These are phyloP conservation scores for Xylaria curta DNA, from an alignment of 495 filamentous ascomycete species.

Conservation along the genomic window DNA sequence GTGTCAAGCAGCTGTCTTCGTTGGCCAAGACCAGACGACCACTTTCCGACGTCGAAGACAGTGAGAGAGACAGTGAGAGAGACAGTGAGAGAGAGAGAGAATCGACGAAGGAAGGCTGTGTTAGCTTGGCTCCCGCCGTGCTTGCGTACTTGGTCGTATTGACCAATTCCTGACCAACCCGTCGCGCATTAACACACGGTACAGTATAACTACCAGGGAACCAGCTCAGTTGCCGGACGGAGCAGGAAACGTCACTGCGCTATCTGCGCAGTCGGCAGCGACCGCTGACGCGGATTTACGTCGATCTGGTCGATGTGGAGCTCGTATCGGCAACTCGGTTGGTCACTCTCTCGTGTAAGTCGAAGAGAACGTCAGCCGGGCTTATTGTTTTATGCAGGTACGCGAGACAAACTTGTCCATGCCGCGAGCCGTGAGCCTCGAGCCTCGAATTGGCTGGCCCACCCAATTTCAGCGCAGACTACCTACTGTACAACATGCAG, in stretches of 20 bases:
- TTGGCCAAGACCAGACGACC: constrained; percentile 13
- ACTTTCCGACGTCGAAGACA: constrained; percentile 2
- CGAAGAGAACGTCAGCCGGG: neutral
- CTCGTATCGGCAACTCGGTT: constrained; percentile 18
- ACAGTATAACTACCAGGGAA: neutral
- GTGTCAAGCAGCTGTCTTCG: neutral
- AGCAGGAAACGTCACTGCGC: neutral
- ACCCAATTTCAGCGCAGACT: too few relatives aligned
- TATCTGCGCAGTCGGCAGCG: constrained; percentile 9
- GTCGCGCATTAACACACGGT: neutral
- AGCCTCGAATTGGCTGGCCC: too few relatives aligned
- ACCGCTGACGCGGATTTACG: constrained; percentile 18
- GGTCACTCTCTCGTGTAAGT: constrained; percentile 6
- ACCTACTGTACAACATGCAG: neutral
- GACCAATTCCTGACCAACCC: too few relatives aligned
- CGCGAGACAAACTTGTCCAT: neutral
- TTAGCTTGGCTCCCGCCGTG: neutral
- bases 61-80: neutral
- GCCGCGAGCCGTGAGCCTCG: too few relatives aligned
- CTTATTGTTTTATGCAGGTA: constrained; percentile 18
- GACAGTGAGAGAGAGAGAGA: neutral
- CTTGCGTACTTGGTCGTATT: neutral
- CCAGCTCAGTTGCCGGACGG: neutral
- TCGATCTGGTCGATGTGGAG: constrained; percentile 12
- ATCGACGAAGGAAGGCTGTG: neutral